Base-by-base conservation (phyloP, 768 basidiomycete species). In the Tulasnella sp. region DNA sequence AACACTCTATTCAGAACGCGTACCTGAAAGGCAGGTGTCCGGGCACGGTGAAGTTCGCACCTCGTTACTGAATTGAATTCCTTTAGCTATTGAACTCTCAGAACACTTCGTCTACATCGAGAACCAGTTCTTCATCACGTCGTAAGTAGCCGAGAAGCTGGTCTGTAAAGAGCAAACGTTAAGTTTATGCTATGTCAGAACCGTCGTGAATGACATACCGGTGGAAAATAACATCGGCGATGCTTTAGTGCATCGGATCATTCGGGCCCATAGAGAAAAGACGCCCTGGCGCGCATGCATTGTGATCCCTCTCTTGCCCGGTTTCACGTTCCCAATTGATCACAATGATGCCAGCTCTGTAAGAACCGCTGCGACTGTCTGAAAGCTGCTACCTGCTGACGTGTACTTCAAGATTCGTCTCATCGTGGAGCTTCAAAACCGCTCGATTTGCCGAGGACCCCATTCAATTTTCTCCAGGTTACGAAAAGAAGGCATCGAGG, bases 21-120 rank as follows among this genome's bases (percentile, higher is more conserved):
- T 97, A 98, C 78, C 81, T 94, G 72, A 90, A 95, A 84, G 92
- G 93, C 91, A 72, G 70, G 76, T 66, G 22, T 5, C 41, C 9
- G n/a, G n/a, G n/a, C 14, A 9, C 3, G 1, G 12, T 22, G 17
- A 37, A 44, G 16, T 9, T 29, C 36, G 32, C 32, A 12, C 14
- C 32, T 29, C 32, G 0, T 44, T 19, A 2, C 16, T 35, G 62
- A 42, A 22, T 69, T 41, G 65, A 36, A 19, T 52, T 40, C 29
- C 16, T 41, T 66, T 74, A 95, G 94, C 94, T 11, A 97, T 97
- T 69, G 89, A 95, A 77, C 82, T 91, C 77, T 95, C 94, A 32
- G 94, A 98, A 76, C 94, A 97, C 78, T 99, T 98, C 78, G 92
- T 99, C 39, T 99, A 99, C 81, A 97, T 99, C 75, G 96, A 98